These are phyloP conservation scores for Petunia secreta DNA, from an alignment of 257 asterid genomes.

Conservation along the genomic window DNA sequence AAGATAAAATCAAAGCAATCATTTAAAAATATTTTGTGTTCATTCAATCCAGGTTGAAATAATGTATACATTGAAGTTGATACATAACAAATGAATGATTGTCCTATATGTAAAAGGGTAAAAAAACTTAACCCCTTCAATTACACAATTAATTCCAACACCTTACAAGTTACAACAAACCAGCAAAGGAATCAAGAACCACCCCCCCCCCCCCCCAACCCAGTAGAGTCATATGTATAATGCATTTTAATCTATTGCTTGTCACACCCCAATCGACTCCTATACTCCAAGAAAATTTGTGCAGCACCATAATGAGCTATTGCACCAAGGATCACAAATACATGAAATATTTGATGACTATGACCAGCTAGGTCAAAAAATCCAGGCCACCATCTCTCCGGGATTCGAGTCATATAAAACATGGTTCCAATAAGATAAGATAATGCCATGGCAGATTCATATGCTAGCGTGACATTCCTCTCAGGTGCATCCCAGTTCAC, in stretches of 20 bases:
- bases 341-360: slow-evolving; percentile 93
- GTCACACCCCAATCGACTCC: slow-evolving; percentile 55
- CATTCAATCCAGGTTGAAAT: not conserved
- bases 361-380: slow-evolving; percentile 92
- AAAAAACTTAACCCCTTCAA: not conserved
- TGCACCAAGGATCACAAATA: slow-evolving; percentile 88
- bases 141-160: not conserved
- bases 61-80: slow-evolving; percentile 3
- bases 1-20: not conserved
- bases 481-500: slow-evolving; percentile 81
- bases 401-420: slow-evolving; percentile 67
- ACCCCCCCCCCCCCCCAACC: too few relatives aligned
- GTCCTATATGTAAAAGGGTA: not conserved
- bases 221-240: not conserved
- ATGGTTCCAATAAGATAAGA: slow-evolving; percentile 72
- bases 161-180: not conserved
- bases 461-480: slow-evolving; percentile 53
- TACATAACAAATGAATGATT: slow-evolving; percentile 20
- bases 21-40: not conserved
- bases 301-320: slow-evolving; percentile 97
- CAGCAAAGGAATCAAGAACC: not conserved
- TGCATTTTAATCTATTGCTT: not conserved
- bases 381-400: slow-evolving; percentile 94
- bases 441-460: slow-evolving; percentile 75
- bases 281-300: slow-evolving; percentile 58